phyloP scores from a whole-genome alignment of 805 yeast species.

The Kuraishia hungarica region DNA sequence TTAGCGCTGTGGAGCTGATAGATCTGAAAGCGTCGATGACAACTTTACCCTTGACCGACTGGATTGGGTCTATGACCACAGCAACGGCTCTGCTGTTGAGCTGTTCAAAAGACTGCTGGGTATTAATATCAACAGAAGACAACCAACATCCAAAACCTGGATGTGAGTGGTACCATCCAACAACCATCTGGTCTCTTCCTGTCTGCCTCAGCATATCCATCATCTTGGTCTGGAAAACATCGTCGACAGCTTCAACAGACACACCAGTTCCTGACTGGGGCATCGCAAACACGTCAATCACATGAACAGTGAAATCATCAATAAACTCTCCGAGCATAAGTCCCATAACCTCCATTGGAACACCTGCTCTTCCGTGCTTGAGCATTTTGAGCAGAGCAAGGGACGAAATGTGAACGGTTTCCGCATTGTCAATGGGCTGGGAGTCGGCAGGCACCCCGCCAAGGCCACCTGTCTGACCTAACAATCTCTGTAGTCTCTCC shows the following conservation, averaged over 20 bases:
- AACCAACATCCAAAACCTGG: conserved; percentile 99
- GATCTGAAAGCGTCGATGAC: conserved; percentile 97
- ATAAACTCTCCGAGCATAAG: conserved; percentile 97
- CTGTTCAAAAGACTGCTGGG: conserved; percentile 97
- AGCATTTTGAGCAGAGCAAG: conserved; percentile 93
- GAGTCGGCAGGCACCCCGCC: conserved; percentile 55
- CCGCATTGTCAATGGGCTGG: conserved; percentile 88
- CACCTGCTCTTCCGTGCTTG: conserved; percentile 93
- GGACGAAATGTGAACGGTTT: conserved; percentile 93
- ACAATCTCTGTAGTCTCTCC: conserved; percentile 42
- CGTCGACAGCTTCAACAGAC: conserved; percentile 98
- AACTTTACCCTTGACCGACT: conserved; percentile 96
- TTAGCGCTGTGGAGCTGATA: conserved; percentile 76
- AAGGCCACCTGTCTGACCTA: conserved; percentile 28
- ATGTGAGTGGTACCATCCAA: conserved; percentile 99
- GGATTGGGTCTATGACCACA: conserved; percentile 97
- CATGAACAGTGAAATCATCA: conserved; percentile 95
- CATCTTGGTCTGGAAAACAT: conserved; percentile 97
- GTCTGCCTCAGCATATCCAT: conserved; percentile 99
- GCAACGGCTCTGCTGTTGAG: conserved; percentile 95
- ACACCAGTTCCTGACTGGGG: conserved; percentile 97
- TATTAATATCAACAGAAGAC: conserved; percentile 93
- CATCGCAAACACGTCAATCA: conserved; percentile 98
- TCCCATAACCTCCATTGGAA: conserved; percentile 85
- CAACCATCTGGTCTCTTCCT: conserved; percentile 98